A percentile compares a stretch with the other conserved stretches of the same genome.
Conservation (phyloP, 176 grass and related monocot species). For the Tillandsia leiboldiana region DNA sequence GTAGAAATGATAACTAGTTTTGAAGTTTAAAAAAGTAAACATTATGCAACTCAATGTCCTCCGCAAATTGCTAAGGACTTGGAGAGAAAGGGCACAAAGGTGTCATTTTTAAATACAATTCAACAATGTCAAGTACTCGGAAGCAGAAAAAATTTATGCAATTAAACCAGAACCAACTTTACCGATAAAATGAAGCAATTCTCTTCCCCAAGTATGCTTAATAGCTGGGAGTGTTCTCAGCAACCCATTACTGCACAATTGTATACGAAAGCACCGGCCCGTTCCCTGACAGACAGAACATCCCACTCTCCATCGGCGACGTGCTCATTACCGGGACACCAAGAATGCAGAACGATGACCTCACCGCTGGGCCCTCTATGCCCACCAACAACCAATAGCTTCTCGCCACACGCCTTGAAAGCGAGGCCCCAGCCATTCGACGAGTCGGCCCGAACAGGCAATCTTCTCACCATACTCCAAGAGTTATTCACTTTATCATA, state of each 20-base stretch:
- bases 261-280: slow-evolving; percentile 70
- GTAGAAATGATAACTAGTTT: too few relatives aligned
- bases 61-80: slow-evolving; percentile 4
- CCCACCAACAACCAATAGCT: slow-evolving; percentile 61
- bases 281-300: slow-evolving; percentile 61
- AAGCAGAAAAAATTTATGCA: slow-evolving; percentile 7
- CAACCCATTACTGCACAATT: slow-evolving; percentile 97
- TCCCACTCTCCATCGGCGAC: slow-evolving; percentile 54
- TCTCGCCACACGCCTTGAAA: slow-evolving; percentile 72
- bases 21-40: neutral
- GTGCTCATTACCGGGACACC: slow-evolving; percentile 52
- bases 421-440: slow-evolving; percentile 81
- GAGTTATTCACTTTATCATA: slow-evolving; percentile 77
- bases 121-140: slow-evolving; percentile 1
- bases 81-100: slow-evolving; percentile 15
- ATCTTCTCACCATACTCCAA: slow-evolving; percentile 63
- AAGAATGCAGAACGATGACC: slow-evolving; percentile 71
- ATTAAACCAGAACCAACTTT: slow-evolving; percentile 1
- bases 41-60: slow-evolving; percentile 7
- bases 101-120: slow-evolving; percentile 8
- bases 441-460: slow-evolving; percentile 84
- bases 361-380: slow-evolving; percentile 52
- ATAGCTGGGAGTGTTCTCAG: slow-evolving; percentile 25
- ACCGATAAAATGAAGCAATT: slow-evolving; percentile 10
- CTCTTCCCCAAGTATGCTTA: neutral